Percentiles rank a stretch among this genome's conserved stretches.
Conservation (phyloP, 1,139 yeast genomes). For the Candida glucosophila region DNA sequence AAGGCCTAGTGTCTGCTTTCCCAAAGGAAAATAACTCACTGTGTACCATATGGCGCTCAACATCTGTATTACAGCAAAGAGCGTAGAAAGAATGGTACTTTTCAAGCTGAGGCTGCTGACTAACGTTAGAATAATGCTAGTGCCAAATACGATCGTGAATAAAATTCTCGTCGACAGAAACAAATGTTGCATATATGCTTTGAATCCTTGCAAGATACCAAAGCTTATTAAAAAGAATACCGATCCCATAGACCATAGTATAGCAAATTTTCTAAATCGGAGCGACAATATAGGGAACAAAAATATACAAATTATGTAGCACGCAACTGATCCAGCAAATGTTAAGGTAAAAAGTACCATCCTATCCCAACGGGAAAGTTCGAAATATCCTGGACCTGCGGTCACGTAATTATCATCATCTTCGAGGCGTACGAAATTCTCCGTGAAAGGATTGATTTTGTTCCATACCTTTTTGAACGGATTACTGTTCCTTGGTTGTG, state of each 20-base stretch:
- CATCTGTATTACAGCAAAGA: constrained; percentile 45
- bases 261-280: constrained; percentile 52
- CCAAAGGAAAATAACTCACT: constrained; percentile 57
- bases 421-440: constrained; percentile 27
- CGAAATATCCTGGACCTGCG: constrained; percentile 37
- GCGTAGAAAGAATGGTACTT: constrained; percentile 39
- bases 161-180: constrained; percentile 42
- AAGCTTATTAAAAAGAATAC: constrained; percentile 48
- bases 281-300: constrained; percentile 48
- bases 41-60: constrained; percentile 49
- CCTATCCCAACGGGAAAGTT: constrained; percentile 51
- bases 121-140: constrained; percentile 43
- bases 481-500: constrained; percentile 11
- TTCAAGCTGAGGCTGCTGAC: constrained; percentile 38
- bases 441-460: constrained; percentile 33
- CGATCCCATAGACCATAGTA: constrained; percentile 56
- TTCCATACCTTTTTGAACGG: constrained; percentile 22
- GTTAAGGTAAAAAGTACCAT: constrained; percentile 48
- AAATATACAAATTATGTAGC: constrained; percentile 47
- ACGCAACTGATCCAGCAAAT: constrained; percentile 44
- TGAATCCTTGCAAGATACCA: constrained; percentile 48
- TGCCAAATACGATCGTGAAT: constrained; percentile 40
- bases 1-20: constrained; percentile 44
- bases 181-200: constrained; percentile 40
- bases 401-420: constrained; percentile 40